Conservation (phyloP, 345 rosid genomes). For the Pelargonium nanum region DNA sequence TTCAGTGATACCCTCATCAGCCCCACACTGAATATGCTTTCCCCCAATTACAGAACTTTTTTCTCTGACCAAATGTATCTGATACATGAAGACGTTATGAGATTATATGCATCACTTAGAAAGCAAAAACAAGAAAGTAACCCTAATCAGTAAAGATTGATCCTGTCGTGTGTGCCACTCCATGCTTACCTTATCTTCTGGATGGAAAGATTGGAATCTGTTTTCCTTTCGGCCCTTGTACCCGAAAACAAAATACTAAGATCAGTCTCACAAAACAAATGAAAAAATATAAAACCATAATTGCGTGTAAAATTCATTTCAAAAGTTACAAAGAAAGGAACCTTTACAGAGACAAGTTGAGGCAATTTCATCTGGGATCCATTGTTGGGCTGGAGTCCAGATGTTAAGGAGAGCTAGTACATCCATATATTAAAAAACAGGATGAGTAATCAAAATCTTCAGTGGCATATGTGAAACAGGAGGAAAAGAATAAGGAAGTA, state of each 20-base stretch:
- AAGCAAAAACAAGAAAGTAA: not conserved
- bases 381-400: constrained; percentile 42
- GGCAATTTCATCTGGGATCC: constrained; percentile 32
- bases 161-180: not conserved
- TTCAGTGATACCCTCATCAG: constrained; percentile 23
- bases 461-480: not conserved
- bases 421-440: constrained; percentile 3
- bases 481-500: not conserved
- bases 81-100: constrained; percentile 16
- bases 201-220: constrained; percentile 44
- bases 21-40: constrained; percentile 27
- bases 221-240: constrained; percentile 89
- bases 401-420: constrained; percentile 53
- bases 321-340: constrained; percentile 14
- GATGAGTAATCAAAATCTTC: not conserved
- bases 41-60: constrained; percentile 23
- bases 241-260: constrained; percentile 29
- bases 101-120: not conserved
- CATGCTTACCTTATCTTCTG: constrained; percentile 48
- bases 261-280: constrained; percentile 7
- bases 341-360: constrained; percentile 41
- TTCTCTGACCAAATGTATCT: constrained; percentile 22
- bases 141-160: not conserved
- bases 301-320: not conserved
- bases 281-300: not conserved